Percentiles rank a stretch among this genome's conserved stretches.
These are phyloP conservation scores for Cyberlindnera maritima DNA, from an alignment of 805 yeast species.

Conservation along the genomic window DNA sequence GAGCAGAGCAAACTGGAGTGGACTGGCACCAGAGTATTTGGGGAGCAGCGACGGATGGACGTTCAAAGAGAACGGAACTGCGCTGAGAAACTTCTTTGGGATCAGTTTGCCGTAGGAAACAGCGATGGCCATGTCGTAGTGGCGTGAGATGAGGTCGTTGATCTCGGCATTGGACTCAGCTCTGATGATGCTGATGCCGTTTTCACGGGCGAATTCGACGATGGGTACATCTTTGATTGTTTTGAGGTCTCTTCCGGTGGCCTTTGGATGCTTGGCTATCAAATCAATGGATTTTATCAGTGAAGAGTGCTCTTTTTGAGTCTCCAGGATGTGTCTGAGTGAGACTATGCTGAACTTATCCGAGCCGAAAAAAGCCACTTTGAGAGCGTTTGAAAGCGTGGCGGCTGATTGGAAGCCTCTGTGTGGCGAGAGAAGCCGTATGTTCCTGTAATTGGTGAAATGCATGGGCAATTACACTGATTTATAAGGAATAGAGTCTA, in stretches of 20 bases:
- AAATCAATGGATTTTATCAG: slow-evolving; percentile 46
- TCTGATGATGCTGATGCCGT: slow-evolving; percentile 38
- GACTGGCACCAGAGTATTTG: slow-evolving; percentile 81
- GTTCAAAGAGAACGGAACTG: slow-evolving; percentile 63
- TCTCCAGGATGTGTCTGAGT: slow-evolving; percentile 37
- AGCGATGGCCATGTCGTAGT: slow-evolving; percentile 73
- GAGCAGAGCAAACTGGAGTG: slow-evolving; percentile 76
- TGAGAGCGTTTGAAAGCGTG: slow-evolving; percentile 4
- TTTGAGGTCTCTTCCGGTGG: slow-evolving; percentile 56
- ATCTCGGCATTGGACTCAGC: slow-evolving; percentile 52
- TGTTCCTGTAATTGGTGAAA: too few relatives aligned
- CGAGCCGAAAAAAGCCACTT: slow-evolving; percentile 73
- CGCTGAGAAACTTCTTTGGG: slow-evolving; percentile 54
- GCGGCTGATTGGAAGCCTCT: neutral
- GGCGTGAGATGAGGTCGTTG: slow-evolving; percentile 22
- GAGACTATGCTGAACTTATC: slow-evolving; percentile 66
- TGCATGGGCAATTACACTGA: too few relatives aligned
- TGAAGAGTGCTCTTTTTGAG: slow-evolving; percentile 19
- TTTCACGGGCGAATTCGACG: slow-evolving; percentile 35
- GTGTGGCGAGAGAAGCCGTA: neutral
- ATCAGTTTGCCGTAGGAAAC: slow-evolving; percentile 87
- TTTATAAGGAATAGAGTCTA: too few relatives aligned
- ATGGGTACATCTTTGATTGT: slow-evolving; percentile 52
- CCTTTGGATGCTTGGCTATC: slow-evolving; percentile 61
- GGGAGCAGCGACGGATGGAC: slow-evolving; percentile 94